Evolutionary conservation across 306 rosid genomes (phyloP).

Genomic region (Medicago lupulina): DNA sequence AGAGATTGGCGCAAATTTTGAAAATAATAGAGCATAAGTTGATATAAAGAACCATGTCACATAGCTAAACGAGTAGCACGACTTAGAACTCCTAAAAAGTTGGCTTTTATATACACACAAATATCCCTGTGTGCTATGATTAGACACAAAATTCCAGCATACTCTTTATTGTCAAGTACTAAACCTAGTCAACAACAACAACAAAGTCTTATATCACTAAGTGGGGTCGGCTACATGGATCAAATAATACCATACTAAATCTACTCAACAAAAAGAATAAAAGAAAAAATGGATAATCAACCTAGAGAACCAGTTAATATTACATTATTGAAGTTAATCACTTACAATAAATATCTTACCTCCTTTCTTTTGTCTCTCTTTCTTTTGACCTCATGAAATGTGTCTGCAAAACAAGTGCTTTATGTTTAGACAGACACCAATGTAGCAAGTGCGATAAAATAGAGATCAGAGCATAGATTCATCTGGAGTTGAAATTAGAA

Average conservation of each 20-base stretch:
- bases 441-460: conserved; percentile 32
- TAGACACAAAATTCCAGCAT: conserved; percentile 22
- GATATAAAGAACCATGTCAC: no score
- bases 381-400: conserved; percentile 93
- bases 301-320: conserved; percentile 4
- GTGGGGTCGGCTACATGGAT: no score
- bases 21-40: neutral
- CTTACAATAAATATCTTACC: conserved; percentile 57
- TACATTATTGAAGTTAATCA: conserved; percentile 29
- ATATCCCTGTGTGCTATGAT: conserved; percentile 7
- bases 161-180: conserved; percentile 9
- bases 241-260: no score
- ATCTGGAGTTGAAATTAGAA: conserved; percentile 7
- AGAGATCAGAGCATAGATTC: conserved; percentile 5
- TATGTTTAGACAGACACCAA: conserved; percentile 2
- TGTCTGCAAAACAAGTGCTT: conserved; percentile 59
- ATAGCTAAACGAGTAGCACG: conserved; percentile 7
- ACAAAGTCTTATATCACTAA: neutral
- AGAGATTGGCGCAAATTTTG: neutral
- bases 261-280: conserved; percentile 25
- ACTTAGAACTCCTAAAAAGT: conserved; percentile 24
- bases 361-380: conserved; percentile 84
- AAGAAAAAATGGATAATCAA: conserved; percentile 35
- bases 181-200: conserved; percentile 28
- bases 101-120: neutral